Evolutionary conservation across 2,329 filamentous ascomycete species (phyloP), one percentile per base, ranked within the genome.

Genomic region (Fonsecaea multimorphosa): DNA sequence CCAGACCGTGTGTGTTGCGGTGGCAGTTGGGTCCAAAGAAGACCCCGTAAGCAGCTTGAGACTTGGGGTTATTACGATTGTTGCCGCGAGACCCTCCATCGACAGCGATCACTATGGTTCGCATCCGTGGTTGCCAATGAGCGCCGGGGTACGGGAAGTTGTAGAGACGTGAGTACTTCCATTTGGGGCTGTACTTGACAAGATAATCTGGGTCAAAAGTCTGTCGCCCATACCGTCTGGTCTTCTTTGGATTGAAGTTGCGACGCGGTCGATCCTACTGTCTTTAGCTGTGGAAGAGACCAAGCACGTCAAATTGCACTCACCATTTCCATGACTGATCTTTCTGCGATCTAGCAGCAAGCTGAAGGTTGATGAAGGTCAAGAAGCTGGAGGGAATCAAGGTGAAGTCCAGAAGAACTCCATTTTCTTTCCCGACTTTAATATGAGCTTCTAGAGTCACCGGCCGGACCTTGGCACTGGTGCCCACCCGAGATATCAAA

Each of bases 131-230:
- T 52, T 63, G 64, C 56, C 61, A 71, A 36, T 62, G 61, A 31
- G 67, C 54, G 5, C 69, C 69, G 11, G 54, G 58, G 57, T 38
- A 68, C 2, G 69, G 69, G 52, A 70, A 70, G 63, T 70, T 66
- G 61, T 53, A 66, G 12, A 72, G 63, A 27, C 68, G 63, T 31
- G 57, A 53, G 40, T 68, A 69, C 32, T 67, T 54, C 57, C 60
- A 71, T 49, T 71, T 71, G 8, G 69, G 66, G 56, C 69, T 71
- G 66, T 70, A 71, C 31, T 68, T 68, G 63, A 71, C 61, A 14
- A 72, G 66, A 16, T 68, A 34, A 22, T 68, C 65, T 2, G 67
- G 67, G n/a, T 62, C 58, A 36, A 72, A 69, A 27, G 68, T 71
- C 14, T 65, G 61, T 40, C 61, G 63, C 31, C 70, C 70, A 67